A percentile compares a stretch with the other conserved stretches of the same genome.
Conservation (phyloP, 257 asterid genomes). For the Solanum dulcamara region DNA sequence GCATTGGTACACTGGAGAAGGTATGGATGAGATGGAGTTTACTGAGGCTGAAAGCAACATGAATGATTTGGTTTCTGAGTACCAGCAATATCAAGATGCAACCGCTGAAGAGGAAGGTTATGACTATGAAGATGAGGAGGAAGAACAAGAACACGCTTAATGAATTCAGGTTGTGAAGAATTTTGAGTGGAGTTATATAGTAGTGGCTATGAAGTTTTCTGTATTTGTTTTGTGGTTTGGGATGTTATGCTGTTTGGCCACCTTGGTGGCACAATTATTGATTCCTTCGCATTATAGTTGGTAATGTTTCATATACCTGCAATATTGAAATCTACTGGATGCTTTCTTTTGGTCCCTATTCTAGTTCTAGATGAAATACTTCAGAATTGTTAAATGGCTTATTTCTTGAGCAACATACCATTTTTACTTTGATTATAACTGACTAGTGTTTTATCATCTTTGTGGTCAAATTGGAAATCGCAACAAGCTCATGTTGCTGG, state of each 20-base stretch:
- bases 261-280: not conserved
- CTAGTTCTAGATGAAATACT: not conserved
- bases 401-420: not conserved
- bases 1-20: conserved; percentile 4
- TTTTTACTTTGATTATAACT: not conserved
- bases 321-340: not conserved
- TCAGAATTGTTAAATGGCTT: not conserved
- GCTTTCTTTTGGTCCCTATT: not conserved
- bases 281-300: not conserved
- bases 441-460: not conserved
- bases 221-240: not conserved
- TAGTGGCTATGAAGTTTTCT: not conserved
- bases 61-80: conserved; percentile 1
- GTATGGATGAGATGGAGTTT: conserved; percentile 4
- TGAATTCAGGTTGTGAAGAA: not conserved
- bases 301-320: not conserved
- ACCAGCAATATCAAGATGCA: conserved; percentile 3
- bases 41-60: conserved; percentile 4
- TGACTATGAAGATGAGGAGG: not conserved
- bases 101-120: not conserved
- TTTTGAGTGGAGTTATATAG: not conserved
- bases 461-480: not conserved
- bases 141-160: not conserved
- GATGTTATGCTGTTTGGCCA: not conserved
- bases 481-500: not conserved